phyloP scores from a whole-genome alignment of 768 basidiomycete genomes.

The Lentinula edodes region DNA sequence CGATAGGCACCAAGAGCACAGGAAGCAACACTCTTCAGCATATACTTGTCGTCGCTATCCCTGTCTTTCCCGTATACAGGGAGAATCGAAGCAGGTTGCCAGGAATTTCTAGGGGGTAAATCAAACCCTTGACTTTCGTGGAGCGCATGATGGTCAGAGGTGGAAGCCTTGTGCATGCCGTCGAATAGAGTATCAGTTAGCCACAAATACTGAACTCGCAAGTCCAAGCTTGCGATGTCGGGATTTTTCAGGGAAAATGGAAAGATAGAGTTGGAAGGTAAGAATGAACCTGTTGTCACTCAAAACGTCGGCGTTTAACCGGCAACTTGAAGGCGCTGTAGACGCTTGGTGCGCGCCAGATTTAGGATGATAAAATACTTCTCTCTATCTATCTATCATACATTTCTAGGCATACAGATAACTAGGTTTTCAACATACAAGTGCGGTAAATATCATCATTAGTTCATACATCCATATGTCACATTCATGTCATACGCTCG shows the following conservation, averaged over 20 bases:
- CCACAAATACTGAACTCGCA: background rate
- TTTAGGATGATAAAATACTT: too few species aligned
- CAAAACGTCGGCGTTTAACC: background rate
- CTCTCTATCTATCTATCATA: too few species aligned
- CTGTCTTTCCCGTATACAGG: conserved; percentile 2
- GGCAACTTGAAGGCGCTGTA: too few species aligned
- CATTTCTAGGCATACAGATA: too few species aligned
- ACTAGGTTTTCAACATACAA: too few species aligned
- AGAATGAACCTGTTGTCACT: background rate
- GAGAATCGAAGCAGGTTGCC: conserved; percentile 17
- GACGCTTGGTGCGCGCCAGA: too few species aligned
- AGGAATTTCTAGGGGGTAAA: conserved; percentile 19
- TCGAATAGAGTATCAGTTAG: conserved; percentile 19
- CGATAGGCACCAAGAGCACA: background rate
- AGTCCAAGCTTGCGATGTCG: background rate
- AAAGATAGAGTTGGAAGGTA: background rate
- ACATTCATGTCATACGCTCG: background rate
- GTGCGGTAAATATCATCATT: background rate
- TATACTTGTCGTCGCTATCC: conserved; percentile 7
- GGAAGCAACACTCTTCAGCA: background rate
- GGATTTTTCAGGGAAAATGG: background rate
- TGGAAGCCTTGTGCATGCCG: conserved; percentile 20
- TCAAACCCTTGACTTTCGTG: conserved; percentile 19
- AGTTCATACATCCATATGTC: background rate
- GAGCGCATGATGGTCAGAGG: conserved; percentile 8